Conservation (phyloP, 140 eudicot genomes). For the Artemisia princeps region DNA sequence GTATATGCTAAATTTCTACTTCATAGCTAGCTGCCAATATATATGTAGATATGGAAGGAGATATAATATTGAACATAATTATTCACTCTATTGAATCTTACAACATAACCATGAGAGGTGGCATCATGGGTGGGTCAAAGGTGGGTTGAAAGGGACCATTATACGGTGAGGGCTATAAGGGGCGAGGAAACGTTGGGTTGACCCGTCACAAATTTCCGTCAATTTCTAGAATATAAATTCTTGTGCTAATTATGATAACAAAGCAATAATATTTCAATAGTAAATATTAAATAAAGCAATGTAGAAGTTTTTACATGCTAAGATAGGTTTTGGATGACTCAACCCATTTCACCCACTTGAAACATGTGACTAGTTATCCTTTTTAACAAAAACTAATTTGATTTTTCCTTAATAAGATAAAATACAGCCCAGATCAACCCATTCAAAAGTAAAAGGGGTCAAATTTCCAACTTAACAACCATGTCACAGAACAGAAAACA, state of each 20-base stretch:
- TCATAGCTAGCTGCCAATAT: slow-evolving; percentile 3
- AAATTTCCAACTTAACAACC: slow-evolving; percentile 6
- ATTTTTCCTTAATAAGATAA: neutral
- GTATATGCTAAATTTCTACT: neutral
- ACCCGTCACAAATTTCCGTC: neutral
- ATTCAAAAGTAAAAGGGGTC: neutral
- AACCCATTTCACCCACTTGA: slow-evolving; percentile 9
- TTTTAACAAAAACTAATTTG: neutral
- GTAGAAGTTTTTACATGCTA: neutral
- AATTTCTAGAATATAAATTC: neutral
- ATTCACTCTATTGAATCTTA: neutral
- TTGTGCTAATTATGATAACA: neutral
- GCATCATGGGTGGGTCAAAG: slow-evolving; percentile 2
- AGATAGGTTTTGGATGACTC: neutral
- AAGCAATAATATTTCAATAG: neutral
- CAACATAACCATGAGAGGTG: neutral
- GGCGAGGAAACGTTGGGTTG: neutral
- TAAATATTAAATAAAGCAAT: neutral
- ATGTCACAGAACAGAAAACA: neutral
- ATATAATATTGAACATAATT: neutral
- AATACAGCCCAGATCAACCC: neutral
- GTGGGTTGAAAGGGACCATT: neutral
- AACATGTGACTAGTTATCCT: too few relatives aligned
- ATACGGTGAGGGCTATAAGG: neutral
- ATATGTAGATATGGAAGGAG: neutral